phyloP scores from a whole-genome alignment of 2,329 filamentous ascomycete genomes.

The Sarocladium kiliense region DNA sequence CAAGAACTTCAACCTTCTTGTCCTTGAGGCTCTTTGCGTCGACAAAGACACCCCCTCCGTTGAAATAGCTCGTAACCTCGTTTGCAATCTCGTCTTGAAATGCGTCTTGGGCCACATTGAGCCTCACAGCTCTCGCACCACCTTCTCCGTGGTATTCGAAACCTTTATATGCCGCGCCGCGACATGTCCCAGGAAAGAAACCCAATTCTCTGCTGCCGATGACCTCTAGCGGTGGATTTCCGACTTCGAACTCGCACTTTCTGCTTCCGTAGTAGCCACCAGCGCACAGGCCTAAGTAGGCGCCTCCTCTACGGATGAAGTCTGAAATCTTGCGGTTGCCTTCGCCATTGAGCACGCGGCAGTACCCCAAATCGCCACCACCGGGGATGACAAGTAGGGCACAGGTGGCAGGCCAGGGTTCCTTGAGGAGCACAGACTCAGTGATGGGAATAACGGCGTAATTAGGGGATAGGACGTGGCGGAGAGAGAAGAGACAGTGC shows the following conservation, averaged over 20 bases:
- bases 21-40: constrained; percentile 60
- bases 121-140: constrained; percentile 67
- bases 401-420: constrained; percentile 85
- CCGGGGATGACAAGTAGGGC: constrained; percentile 88
- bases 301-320: constrained; percentile 79
- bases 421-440: constrained; percentile 74
- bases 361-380: constrained; percentile 91
- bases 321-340: constrained; percentile 81
- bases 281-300: constrained; percentile 88
- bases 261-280: constrained; percentile 85
- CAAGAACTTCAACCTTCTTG: constrained; percentile 72
- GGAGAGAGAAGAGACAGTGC: constrained; percentile 82
- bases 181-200: constrained; percentile 83
- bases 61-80: constrained; percentile 77
- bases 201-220: constrained; percentile 77
- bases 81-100: constrained; percentile 55
- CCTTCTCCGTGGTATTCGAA: constrained; percentile 88
- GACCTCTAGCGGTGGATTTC: constrained; percentile 72
- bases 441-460: constrained; percentile 89
- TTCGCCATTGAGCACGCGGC: constrained; percentile 76
- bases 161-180: constrained; percentile 80
- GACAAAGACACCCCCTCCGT: constrained; percentile 91
- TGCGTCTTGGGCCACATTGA: constrained; percentile 58
- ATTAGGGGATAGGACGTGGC: constrained; percentile 78
- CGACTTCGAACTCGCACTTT: constrained; percentile 87